Conservation (phyloP, 2,329 filamentous ascomycete species). For the Claviceps capensis region DNA sequence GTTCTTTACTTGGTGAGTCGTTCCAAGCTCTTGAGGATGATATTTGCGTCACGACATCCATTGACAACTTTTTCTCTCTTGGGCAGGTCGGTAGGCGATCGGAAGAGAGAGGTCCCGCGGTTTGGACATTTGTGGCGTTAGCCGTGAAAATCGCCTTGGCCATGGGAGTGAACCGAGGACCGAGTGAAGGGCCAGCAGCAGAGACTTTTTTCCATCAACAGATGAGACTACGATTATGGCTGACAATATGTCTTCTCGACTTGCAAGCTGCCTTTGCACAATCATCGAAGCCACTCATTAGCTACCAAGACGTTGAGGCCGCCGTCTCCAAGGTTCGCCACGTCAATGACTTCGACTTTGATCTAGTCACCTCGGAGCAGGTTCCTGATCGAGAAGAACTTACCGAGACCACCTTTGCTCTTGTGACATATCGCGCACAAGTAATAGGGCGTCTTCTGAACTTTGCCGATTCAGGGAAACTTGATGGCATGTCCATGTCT, state of each 20-base stretch:
- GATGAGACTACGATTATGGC: conserved; percentile 7
- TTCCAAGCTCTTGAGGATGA: not conserved
- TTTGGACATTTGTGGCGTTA: conserved; percentile 6
- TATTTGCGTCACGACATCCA: not conserved
- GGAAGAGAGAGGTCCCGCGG: conserved; percentile 3
- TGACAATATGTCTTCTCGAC: conserved; percentile 6
- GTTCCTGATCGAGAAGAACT: conserved; percentile 5
- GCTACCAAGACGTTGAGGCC: not conserved
- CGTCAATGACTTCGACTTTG: conserved; percentile 7
- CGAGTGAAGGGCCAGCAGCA: not conserved
- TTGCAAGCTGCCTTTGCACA: conserved; percentile 5
- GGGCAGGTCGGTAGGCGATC: conserved; percentile 4
- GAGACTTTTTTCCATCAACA: conserved; percentile 8
- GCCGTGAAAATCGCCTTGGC: conserved; percentile 6
- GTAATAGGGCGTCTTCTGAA: conserved; percentile 3
- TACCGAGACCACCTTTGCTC: conserved; percentile 7
- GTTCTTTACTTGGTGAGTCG: conserved; percentile 13
- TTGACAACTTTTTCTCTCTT: not conserved
- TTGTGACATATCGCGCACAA: conserved; percentile 5
- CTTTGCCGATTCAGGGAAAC: not conserved
- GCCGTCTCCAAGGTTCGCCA: conserved; percentile 1
- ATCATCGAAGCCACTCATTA: conserved; percentile 5
- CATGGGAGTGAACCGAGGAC: conserved; percentile 3
- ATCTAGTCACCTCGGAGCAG: not conserved
- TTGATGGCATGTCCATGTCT: not conserved